Evolutionary conservation across 441 rosid species (phyloP).

Genomic region (Isatis lusitanica): DNA sequence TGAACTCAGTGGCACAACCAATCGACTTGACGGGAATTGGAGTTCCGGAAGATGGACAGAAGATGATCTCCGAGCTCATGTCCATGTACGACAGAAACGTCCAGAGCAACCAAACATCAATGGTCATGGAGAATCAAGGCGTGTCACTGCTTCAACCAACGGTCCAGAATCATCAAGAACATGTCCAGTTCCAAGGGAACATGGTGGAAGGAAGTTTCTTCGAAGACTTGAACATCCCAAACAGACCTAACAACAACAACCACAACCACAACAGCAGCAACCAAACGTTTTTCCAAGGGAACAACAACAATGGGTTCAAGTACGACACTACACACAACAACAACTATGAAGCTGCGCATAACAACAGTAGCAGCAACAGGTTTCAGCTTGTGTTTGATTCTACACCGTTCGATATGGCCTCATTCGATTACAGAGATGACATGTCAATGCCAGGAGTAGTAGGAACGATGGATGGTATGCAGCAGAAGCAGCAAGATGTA

Average conservation of each 20-base stretch:
- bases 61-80: conserved; percentile 75
- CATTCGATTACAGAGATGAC: conserved; percentile 64
- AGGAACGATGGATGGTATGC: conserved; percentile 47
- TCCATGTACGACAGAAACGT: conserved; percentile 61
- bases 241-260: conserved; percentile 47
- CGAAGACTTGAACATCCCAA: conserved; percentile 49
- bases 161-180: conserved; percentile 55
- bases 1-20: conserved; percentile 41
- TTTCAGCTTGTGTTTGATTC: conserved; percentile 50
- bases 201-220: conserved; percentile 52
- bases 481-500: conserved; percentile 59
- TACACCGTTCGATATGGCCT: conserved; percentile 53
- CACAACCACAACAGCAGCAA: conserved; percentile 35
- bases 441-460: conserved; percentile 46
- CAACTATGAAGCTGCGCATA: conserved; percentile 30
- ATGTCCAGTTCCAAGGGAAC: conserved; percentile 46
- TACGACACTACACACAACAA: conserved; percentile 23
- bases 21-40: conserved; percentile 59
- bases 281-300: conserved; percentile 46
- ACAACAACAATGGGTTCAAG: conserved; percentile 28
- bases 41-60: conserved; percentile 90
- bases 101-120: conserved; percentile 45
- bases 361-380: conserved; percentile 22
- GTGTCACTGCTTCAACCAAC: conserved; percentile 43
- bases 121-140: conserved; percentile 42